Conservation (phyloP, 768 basidiomycete species). For the Candolleomyces eurysporus region DNA sequence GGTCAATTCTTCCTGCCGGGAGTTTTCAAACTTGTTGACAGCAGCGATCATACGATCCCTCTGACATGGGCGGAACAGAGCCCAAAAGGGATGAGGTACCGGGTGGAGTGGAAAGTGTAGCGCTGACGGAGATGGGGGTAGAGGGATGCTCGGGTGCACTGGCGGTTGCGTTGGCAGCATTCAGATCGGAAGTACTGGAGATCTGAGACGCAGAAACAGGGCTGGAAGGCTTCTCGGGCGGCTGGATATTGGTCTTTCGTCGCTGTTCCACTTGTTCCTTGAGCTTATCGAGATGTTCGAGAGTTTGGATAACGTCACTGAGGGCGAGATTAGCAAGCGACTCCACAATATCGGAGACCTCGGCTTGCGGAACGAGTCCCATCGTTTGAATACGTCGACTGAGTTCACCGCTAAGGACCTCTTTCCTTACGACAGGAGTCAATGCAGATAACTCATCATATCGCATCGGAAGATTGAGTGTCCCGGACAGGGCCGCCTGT, state of each 20-base stretch:
- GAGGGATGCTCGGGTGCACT: constrained; percentile 90
- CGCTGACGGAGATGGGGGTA: constrained; percentile 77
- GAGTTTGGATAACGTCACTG: constrained; percentile 71
- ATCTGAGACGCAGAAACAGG: constrained; percentile 59
- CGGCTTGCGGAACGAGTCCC: constrained; percentile 49
- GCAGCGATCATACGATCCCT: constrained; percentile 71
- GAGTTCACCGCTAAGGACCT: constrained; percentile 81
- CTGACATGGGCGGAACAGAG: constrained; percentile 56
- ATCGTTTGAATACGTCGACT: constrained; percentile 67
- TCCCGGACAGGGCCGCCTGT: constrained; percentile 80
- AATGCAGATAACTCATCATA: constrained; percentile 81
- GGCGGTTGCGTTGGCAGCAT: constrained; percentile 66
- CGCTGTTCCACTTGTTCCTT: constrained; percentile 56
- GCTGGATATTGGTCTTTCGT: constrained; percentile 14
- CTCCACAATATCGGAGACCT: constrained; percentile 69
- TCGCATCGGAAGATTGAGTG: constrained; percentile 79
- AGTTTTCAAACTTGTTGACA: constrained; percentile 60
- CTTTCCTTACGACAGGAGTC: constrained; percentile 85
- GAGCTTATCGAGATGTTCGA: constrained; percentile 68
- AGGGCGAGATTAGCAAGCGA: constrained; percentile 67
- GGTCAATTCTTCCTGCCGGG: constrained; percentile 61
- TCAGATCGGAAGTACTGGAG: constrained; percentile 65
- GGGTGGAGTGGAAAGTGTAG: constrained; percentile 76
- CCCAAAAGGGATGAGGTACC: constrained; percentile 81
- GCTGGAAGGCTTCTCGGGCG: constrained; percentile 46